Evolutionary conservation across 257 asterid species (phyloP).

Genomic region (Solanum lycopersicoides): DNA sequence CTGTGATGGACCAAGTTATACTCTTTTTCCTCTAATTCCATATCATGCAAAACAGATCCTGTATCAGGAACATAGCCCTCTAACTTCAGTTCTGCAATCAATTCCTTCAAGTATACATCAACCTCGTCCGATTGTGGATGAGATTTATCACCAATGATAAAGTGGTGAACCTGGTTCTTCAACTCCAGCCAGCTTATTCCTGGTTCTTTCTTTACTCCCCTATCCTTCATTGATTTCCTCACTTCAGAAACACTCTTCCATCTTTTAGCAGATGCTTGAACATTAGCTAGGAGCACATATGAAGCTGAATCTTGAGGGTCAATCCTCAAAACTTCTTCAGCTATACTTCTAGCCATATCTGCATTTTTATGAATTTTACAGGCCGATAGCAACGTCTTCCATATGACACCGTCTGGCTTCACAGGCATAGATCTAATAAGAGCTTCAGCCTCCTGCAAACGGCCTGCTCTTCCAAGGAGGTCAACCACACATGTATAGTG

Average conservation of each 20-base stretch:
- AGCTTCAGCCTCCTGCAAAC: slow-evolving; percentile 67
- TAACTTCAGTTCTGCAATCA: slow-evolving; percentile 44
- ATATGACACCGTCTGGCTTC: slow-evolving; percentile 48
- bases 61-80: slow-evolving; percentile 61
- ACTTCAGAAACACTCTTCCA: slow-evolving; percentile 57
- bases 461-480: slow-evolving; percentile 81
- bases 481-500: slow-evolving; percentile 88
- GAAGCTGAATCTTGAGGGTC: slow-evolving; percentile 70
- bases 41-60: slow-evolving; percentile 57
- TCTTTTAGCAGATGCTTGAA: slow-evolving; percentile 51
- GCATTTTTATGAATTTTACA: slow-evolving; percentile 65
- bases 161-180: slow-evolving; percentile 50
- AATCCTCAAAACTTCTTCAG: slow-evolving; percentile 45
- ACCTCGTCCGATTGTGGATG: slow-evolving; percentile 46
- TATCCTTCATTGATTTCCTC: slow-evolving; percentile 57
- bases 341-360: slow-evolving; percentile 51
- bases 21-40: slow-evolving; percentile 77
- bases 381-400: slow-evolving; percentile 83
- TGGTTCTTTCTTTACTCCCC: slow-evolving; percentile 67
- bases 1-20: slow-evolving; percentile 59
- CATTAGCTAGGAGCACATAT: slow-evolving; percentile 66
- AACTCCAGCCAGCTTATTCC: slow-evolving; percentile 85
- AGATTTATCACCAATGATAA: slow-evolving; percentile 46
- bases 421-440: slow-evolving; percentile 66
- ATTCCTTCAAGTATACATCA: slow-evolving; percentile 37